phyloP scores from a whole-genome alignment of 192 early-diverging fungal species.

The Umbelopsis ramanniana region DNA sequence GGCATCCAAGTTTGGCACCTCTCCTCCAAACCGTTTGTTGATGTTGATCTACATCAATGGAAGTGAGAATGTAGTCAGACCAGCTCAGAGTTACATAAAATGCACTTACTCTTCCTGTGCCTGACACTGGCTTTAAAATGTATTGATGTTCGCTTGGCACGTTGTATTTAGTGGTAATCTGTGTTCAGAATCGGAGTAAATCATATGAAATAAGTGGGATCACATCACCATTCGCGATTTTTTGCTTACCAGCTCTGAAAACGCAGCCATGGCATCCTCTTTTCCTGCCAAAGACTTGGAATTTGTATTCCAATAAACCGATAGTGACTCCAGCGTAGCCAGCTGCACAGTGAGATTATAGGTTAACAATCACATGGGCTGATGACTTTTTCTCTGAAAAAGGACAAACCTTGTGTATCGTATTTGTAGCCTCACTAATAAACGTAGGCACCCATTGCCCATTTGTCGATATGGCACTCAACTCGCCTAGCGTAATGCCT shows the following conservation, averaged over 20 bases:
- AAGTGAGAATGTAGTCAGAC: background rate
- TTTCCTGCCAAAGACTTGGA: slow-evolving; percentile 61
- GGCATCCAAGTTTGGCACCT: slow-evolving; percentile 62
- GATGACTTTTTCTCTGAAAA: background rate
- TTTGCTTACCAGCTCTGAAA: slow-evolving; percentile 47
- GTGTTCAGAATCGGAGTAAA: background rate
- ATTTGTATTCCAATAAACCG: slow-evolving; percentile 91
- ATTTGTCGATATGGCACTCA: slow-evolving; percentile 92
- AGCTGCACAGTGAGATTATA: slow-evolving; percentile 33
- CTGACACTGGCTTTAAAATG: slow-evolving; percentile 91
- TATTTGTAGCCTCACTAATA: slow-evolving; percentile 73
- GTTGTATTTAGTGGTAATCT: slow-evolving; percentile 66
- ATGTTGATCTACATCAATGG: slow-evolving; percentile 57
- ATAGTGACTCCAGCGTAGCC: slow-evolving; percentile 68
- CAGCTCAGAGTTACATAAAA: background rate
- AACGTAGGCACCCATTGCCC: slow-evolving; percentile 82
- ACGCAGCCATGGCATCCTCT: slow-evolving; percentile 56
- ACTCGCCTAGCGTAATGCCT: slow-evolving; percentile 86
- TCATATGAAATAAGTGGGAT: too few relatives aligned
- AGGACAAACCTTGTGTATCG: slow-evolving; percentile 86
- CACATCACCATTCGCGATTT: too few relatives aligned
- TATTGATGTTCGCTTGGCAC: slow-evolving; percentile 74
- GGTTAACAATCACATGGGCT: slow-evolving; percentile 12
- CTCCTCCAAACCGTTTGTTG: slow-evolving; percentile 68
- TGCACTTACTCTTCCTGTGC: slow-evolving; percentile 69